A percentile compares a stretch with the other conserved stretches of the same genome.
Conservation (phyloP, 768 basidiomycete genomes). For the Podaxis sp. region DNA sequence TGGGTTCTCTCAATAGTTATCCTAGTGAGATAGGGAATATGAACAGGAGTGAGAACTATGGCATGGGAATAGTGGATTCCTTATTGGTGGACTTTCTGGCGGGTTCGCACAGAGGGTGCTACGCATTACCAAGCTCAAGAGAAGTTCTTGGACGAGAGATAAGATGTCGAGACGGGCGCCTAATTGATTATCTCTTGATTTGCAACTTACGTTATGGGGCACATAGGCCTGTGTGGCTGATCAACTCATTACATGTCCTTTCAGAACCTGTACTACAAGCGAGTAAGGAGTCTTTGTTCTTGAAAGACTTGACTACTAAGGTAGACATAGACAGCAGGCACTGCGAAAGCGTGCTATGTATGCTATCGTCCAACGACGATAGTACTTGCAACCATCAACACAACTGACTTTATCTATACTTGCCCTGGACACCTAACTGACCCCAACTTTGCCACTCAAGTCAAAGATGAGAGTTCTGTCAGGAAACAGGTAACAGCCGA, state of each 20-base stretch:
- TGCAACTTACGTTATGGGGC: conserved; percentile 1
- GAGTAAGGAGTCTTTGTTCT: conserved; percentile 43
- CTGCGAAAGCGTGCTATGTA: conserved; percentile 73
- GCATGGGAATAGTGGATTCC: not conserved
- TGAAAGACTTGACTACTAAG: conserved; percentile 15
- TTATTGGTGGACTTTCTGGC: not conserved
- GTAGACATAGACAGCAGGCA: conserved; percentile 64
- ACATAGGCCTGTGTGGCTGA: not conserved
- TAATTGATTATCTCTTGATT: conserved; percentile 2
- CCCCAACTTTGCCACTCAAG: conserved; percentile 64
- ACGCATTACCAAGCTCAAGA: not conserved
- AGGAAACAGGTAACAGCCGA: conserved; percentile 55
- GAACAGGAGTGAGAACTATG: not conserved
- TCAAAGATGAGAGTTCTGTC: conserved; percentile 35
- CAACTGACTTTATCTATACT: conserved; percentile 83
- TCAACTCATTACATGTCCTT: conserved; percentile 53
- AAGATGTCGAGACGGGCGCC: conserved; percentile 7
- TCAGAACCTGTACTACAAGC: conserved; percentile 86
- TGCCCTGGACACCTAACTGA: conserved; percentile 84
- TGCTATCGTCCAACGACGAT: conserved; percentile 80
- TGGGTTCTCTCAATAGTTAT: not conserved
- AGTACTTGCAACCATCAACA: conserved; percentile 82
- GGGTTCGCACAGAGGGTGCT: conserved; percentile 5
- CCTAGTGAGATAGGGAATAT: not conserved
- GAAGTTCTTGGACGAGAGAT: not conserved